Evolutionary conservation across 306 rosid genomes (phyloP).

Genomic region (Rubus parviflorus): DNA sequence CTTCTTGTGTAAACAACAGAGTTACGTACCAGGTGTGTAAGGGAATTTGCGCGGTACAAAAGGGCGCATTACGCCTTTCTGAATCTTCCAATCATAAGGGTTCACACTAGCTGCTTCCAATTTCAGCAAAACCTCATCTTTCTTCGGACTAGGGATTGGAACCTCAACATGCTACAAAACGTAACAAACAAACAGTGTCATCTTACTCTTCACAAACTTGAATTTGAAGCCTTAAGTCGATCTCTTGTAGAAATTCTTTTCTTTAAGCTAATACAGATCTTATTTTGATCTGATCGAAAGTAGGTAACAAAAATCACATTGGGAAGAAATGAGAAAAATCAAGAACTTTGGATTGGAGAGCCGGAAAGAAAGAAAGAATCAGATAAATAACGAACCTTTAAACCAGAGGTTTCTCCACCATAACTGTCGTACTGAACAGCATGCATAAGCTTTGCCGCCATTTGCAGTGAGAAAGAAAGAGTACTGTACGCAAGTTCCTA

Average conservation of each 20-base stretch:
- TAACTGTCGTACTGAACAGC: constrained; percentile 56
- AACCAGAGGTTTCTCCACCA: constrained; percentile 54
- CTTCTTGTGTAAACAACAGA: not conserved
- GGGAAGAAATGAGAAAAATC: not conserved
- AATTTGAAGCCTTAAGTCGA: no score
- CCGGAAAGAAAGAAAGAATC: no score
- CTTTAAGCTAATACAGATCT: no score
- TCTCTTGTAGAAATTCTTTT: no score
- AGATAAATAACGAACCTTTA: constrained; percentile 34
- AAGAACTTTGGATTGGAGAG: no score
- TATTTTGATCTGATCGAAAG: no score
- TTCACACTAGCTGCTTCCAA: constrained; percentile 64
- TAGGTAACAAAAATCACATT: not conserved
- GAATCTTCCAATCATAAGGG: constrained; percentile 83
- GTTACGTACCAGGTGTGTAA: constrained; percentile 49
- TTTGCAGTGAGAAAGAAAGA: not conserved
- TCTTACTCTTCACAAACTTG: no score
- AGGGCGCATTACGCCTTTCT: constrained; percentile 48
- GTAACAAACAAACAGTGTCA: not conserved
- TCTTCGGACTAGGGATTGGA: constrained; percentile 55
- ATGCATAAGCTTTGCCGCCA: constrained; percentile 46
- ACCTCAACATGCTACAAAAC: constrained; percentile 60
- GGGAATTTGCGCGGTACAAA: constrained; percentile 53
- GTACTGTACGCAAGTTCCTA: not conserved
- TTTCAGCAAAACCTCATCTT: constrained; percentile 54